Conservation (phyloP, 345 rosid species). For the Cochlearia excelsa region DNA sequence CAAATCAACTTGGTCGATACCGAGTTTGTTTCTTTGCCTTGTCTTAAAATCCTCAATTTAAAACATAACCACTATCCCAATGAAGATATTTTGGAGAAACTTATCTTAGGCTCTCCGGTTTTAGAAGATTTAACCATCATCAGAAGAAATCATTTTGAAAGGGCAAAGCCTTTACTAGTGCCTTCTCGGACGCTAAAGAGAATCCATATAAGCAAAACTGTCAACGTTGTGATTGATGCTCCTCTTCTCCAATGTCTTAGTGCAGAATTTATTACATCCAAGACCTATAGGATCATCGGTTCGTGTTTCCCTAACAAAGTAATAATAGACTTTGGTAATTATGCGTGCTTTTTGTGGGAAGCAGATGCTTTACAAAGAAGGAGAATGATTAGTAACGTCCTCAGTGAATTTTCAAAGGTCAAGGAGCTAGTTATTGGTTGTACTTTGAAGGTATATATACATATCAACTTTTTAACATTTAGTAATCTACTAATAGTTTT, state of each 20-base stretch:
- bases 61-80: neutral
- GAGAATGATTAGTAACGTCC: no score
- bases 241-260: constrained; percentile 15
- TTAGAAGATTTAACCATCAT: constrained; percentile 5
- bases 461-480: no score
- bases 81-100: constrained; percentile 2
- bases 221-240: constrained; percentile 9
- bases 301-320: neutral
- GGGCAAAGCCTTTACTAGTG: neutral
- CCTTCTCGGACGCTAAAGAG: constrained; percentile 17
- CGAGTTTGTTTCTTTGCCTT: constrained; percentile 19
- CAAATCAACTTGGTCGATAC: neutral
- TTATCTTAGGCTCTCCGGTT: constrained; percentile 20
- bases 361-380: no score
- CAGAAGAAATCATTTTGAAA: no score
- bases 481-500: no score
- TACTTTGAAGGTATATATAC: no score
- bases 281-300: constrained; percentile 3
- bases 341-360: no score
- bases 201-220: neutral
- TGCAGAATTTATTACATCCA: neutral
- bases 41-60: constrained; percentile 8
- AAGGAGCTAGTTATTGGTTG: no score
- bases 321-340: no score
- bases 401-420: no score